A percentile compares a stretch with the other conserved stretches of the same genome.
These are phyloP conservation scores for Trichoderma sp. DNA, from an alignment of 2,329 filamentous ascomycete genomes.

Conservation along the genomic window DNA sequence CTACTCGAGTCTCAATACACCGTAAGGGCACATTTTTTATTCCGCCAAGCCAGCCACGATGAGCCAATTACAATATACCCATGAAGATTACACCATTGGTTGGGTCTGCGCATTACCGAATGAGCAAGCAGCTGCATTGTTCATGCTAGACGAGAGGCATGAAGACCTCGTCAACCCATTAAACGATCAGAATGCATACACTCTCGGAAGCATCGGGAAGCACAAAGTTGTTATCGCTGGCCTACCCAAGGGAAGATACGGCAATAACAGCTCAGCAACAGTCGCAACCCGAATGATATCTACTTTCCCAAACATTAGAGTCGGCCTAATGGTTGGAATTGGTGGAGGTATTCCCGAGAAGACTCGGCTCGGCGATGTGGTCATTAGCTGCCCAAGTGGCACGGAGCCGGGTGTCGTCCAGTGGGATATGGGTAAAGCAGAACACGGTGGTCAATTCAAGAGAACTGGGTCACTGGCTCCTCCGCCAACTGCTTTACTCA, in stretches of 20 bases:
- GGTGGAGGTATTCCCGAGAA: constrained; percentile 25
- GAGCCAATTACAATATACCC: not conserved
- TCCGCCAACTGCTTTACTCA: constrained; percentile 11
- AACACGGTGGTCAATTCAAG: not conserved
- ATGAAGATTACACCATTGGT: constrained; percentile 29
- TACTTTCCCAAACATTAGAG: constrained; percentile 34
- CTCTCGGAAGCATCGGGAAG: constrained; percentile 29
- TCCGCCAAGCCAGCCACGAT: not conserved
- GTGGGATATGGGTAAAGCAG: constrained; percentile 23
- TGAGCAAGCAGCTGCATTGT: constrained; percentile 27
- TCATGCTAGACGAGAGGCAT: constrained; percentile 28
- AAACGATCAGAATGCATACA: constrained; percentile 29
- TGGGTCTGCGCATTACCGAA: constrained; percentile 30
- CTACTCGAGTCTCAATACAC: not conserved
- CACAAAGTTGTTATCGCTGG: constrained; percentile 37
- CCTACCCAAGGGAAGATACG: constrained; percentile 36
- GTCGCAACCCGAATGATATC: constrained; percentile 35
- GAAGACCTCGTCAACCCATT: not conserved
- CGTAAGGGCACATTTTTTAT: not conserved
- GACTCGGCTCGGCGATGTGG: constrained; percentile 28
- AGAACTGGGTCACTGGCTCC: not conserved
- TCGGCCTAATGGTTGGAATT: constrained; percentile 28
- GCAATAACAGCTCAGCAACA: constrained; percentile 32
- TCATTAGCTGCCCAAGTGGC: constrained; percentile 21
- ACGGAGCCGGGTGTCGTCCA: constrained; percentile 22